Evolutionary conservation across 2,329 filamentous ascomycete species (phyloP), one percentile per base, ranked within the genome.

Genomic region (Balansia obtecta): DNA sequence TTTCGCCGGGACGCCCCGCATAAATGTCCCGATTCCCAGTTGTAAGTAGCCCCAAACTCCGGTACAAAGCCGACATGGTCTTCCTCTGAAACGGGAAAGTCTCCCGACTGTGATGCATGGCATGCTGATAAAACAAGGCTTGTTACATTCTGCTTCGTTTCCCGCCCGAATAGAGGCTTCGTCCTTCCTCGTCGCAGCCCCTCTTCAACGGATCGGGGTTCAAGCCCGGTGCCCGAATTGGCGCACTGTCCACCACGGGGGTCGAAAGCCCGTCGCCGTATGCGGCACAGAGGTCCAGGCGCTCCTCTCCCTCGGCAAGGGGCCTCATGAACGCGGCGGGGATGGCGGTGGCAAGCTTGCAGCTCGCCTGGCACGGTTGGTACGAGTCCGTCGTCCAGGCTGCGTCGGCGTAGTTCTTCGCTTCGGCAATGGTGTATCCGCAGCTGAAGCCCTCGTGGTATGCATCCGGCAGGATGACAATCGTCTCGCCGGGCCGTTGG

Each of bases 371-470:
- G 33, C 66, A 69, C 11, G 66, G 61, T 50, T 66, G 62, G 48
- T 69, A 69, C 3, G 58, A 61, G 32, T 62, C 61, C 6, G 62
- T 62, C 9, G 56, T 64, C 66, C 66, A 69, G n/a, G 55, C 56
- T 11, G 55, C 53, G 37, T 68, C 66, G 18, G 66, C 66, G 46
- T 69, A 69, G 46, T 69, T 69, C 52, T 68, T 69, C 38, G 66
- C 66, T 50, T 69, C 66, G 3, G 66, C 66, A 44, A 69, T 62
- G 38, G 66, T 69, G 49, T 69, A 69, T 0, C 66, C 66, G n/a
- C 66, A 68, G 56, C 66, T 68, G 52, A 69, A 69, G 2, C 66
- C 66, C 52, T 69, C 65, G 49, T 69, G 66, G 46, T 69, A 69
- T 4, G 66, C 66, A 49, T 69, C 66, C 0, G 66, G 66, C 8